Percentiles rank a stretch among this genome's conserved stretches.
Conservation (phyloP, 805 yeast genomes). For the Wilhelminamyces savonicus region DNA sequence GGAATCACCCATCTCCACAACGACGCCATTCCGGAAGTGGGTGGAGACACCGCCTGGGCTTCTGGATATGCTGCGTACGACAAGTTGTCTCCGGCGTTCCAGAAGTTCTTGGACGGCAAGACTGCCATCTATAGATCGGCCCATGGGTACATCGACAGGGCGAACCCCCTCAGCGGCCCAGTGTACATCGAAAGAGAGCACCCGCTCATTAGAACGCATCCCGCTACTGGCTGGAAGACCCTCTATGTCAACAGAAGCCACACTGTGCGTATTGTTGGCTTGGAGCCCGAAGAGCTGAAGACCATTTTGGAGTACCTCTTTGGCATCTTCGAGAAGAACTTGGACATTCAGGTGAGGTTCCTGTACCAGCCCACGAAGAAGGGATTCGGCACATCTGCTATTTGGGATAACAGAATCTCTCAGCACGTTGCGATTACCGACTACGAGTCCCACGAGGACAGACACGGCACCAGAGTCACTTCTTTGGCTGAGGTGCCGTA, state of each 20-base stretch:
- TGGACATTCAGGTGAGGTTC: conserved; percentile 51
- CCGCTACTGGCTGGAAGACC: conserved; percentile 20
- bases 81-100: conserved; percentile 16
- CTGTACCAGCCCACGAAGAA: conserved; percentile 40
- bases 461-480: conserved; percentile 20
- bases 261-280: conserved; percentile 16
- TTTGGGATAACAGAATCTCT: conserved; percentile 58
- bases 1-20: conserved; percentile 19
- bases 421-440: conserved; percentile 50
- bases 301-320: conserved; percentile 42
- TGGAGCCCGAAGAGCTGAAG: conserved; percentile 26
- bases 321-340: conserved; percentile 42
- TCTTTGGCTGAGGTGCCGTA: conserved; percentile 20
- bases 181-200: conserved; percentile 30
- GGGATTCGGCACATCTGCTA: conserved; percentile 44
- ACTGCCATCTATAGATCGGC: conserved; percentile 15
- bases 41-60: conserved; percentile 22
- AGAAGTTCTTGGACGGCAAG: conserved; percentile 15
- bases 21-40: conserved; percentile 18
- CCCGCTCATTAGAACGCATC: conserved; percentile 23
- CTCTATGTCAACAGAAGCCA: conserved; percentile 20
- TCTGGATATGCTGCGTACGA: conserved; percentile 20
- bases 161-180: conserved; percentile 14
- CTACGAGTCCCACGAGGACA: conserved; percentile 27
- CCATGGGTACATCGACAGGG: conserved; percentile 36